Evolutionary conservation across 1,284 basidiomycete genomes (phyloP).

Genomic region (Mycena sp.): DNA sequence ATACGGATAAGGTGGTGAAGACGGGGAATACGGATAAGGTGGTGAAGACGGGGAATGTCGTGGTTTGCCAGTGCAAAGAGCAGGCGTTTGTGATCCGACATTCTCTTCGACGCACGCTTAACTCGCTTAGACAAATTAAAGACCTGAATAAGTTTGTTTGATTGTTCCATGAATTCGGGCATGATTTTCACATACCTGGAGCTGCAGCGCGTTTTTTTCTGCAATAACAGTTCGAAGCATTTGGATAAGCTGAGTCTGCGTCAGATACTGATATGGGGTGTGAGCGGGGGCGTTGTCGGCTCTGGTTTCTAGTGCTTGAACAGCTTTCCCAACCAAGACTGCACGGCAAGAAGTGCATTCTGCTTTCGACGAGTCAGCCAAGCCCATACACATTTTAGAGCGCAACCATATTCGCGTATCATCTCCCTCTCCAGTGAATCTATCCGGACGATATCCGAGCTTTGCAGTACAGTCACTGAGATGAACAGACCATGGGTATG

Average conservation of each 20-base stretch:
- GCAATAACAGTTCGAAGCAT: background rate
- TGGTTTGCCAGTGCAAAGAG: background rate
- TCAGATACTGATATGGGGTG: conserved; percentile 1
- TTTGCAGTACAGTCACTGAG: background rate
- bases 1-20: background rate
- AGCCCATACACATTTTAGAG: background rate
- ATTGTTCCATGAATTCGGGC: background rate
- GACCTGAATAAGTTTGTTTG: background rate
- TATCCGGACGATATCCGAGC: background rate
- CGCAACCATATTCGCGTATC: background rate
- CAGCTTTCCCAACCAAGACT: background rate
- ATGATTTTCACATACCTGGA: background rate
- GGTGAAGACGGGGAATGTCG: conserved; percentile 3
- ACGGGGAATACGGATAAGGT: too few relatives aligned
- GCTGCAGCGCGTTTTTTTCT: background rate
- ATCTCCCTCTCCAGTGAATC: background rate
- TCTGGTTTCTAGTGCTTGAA: background rate
- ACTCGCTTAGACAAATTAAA: too few relatives aligned
- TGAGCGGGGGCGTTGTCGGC: background rate
- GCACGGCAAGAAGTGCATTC: background rate
- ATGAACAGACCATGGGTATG: background rate
- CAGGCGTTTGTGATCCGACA: conserved; percentile 4
- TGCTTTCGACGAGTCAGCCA: background rate
- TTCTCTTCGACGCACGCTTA: too few relatives aligned
- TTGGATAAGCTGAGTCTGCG: background rate